Evolutionary conservation across 495 filamentous ascomycete genomes (phyloP), one percentile per base, ranked within the genome.

Genomic region (Parathielavia appendiculata): DNA sequence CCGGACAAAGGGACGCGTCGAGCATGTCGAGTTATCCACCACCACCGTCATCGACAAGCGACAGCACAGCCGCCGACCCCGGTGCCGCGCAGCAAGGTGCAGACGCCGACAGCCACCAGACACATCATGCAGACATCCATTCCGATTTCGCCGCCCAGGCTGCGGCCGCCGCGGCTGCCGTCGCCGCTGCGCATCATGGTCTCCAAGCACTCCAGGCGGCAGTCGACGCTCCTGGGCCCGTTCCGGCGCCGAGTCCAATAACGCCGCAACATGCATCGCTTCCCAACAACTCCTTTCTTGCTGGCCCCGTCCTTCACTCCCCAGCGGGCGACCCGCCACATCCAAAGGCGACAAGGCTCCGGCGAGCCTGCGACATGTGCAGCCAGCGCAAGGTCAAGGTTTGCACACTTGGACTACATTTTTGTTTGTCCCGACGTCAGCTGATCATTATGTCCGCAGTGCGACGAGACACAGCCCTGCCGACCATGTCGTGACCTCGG

Each of bases 381-480:
- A 91, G 86, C 63, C 82, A 86, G 62, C 84, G 89, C 35, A 93
- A 93, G 67, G 88, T 93, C 30, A 93, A 92, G 83, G 88, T 90
- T 30, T 30, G 26, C 26, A 68, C n/a, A 68, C 41, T 20, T 30
- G 22, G 0, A 32, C 26, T 30, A 4, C 5, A 16, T 20, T 7
- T 13, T 14, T 23, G n/a, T 44, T 19, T 58, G 49, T 41, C 58
- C 41, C 17, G 10, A 30, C 52, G 19, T 59, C 20, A 44, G 19
- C 23, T 41, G 23, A 54, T 16, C 1, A n/a, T 14, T 17, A 11
- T 43, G 17, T 35, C 11, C 12, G 38, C 64, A 93, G 88, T 95
- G 90, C 72, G 89, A 95, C 69, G 88, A 89, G 64, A 76, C 76
- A 40, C 87, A 87, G 13, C 89, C 90, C 10, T 96, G 91, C 75